Evolutionary conservation across 2,329 filamentous ascomycete species (phyloP), one percentile per base, ranked within the genome.

Genomic region (Anisogramma anomala): DNA sequence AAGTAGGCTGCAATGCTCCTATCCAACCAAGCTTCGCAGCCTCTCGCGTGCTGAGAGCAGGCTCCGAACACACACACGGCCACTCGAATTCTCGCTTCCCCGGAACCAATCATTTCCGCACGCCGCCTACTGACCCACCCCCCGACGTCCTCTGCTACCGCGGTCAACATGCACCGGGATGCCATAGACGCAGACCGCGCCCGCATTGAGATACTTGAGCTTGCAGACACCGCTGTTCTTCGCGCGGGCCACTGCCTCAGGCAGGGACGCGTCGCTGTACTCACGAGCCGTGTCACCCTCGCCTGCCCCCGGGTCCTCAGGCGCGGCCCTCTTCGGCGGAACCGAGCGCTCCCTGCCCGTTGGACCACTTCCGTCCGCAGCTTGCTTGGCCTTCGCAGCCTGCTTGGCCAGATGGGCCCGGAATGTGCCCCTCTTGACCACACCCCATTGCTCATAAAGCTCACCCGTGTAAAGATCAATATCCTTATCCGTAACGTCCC

Each of bases 401-500:
- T 40, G 49, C 30, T 60, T 58, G 36, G 58, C 56, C 47, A 67
- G n/a, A 2, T 17, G 25, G 13, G 17, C 25, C n/a, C 31, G 48
- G 45, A 62, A 71, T 6, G 66, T 59, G 43, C 70, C 70, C 59
- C 52, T 52, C 1, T 60, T 55, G 39, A 83, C 66, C 6, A 98
- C 59, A 0, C 91, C 91, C 91, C 91, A 98, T 52, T 82, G 72
- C 56, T 91, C 83, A 57, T 94, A 83, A 3, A 83, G 68, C 19
- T 73, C 70, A 25, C 81, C 77, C 0, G 88, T 84, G 59, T 94
- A 94, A 14, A 88, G 82, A 64, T 98, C 93, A 58, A 95, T 94
- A 59, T 98, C 91, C 54, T 84, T 84, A 58, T 98, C 91, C 8
- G 91, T 98, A 36, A 98, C 91, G 60, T 98, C 91, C 91, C 91